Evolutionary conservation across 352 stramenopile species (phyloP), one percentile per base, ranked within the genome.

Genomic region (Phytophthora podocarpi): DNA sequence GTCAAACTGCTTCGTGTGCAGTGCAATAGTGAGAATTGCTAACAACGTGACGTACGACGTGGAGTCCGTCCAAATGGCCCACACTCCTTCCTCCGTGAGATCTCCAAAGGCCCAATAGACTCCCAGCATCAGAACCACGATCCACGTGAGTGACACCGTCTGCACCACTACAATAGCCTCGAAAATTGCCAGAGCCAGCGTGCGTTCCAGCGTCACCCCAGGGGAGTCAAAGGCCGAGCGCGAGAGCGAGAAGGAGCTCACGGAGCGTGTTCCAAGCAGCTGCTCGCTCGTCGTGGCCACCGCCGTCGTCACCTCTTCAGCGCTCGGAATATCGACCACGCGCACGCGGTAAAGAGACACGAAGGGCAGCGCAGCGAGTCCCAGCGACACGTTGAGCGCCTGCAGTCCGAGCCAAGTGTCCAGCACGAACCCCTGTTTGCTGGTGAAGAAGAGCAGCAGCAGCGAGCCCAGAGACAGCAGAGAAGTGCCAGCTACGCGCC

Each of bases 1-100:
- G 43, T 91, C 80, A 43, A 92, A 90, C 40, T 89, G 74, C 10
- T 75, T 59, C 27, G 81, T 88, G 41, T 93, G 80, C 26, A 90
- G 45, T 23, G 74, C 59, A 31, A 87, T 80, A 7, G 76, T 87
- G 39, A 78, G 27, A 10, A 75, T 63, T 2, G 74, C 71, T 21
- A 80, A 40, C 3, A 66, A 54, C 36, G 67, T 54, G 10, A 68
- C 32, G 31, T 76, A 65, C 30, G 62, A 61, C 53, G 43, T 57
- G 11, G 56, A 40, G 34, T 76, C 50, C 20, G 49, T 73, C 58
- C 61, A 76, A 59, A 87, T 51, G 24, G 39, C 32, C 66, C 56
- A 72, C 40, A 68, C 61, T 11, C 61, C 55, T n/a, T 58, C 32
- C n/a, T 76, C 60, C 40, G 69, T 68, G 45, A 87, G 61, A 13